phyloP scores from a whole-genome alignment of 371 early-diverging fungal genomes.

The Massospora cicadina region DNA sequence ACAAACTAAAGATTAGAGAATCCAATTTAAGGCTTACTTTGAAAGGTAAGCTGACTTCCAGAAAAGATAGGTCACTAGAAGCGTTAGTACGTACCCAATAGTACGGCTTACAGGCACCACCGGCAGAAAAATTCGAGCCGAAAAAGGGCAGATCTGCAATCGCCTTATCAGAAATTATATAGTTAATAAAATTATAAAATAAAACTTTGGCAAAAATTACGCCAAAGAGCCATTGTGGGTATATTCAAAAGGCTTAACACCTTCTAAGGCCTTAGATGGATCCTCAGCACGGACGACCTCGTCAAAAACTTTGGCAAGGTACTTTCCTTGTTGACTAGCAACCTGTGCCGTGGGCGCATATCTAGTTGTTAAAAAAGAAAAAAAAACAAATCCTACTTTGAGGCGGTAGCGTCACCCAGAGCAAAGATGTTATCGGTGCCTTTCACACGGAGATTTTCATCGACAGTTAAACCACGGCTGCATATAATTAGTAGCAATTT shows the following conservation, averaged over 20 bases:
- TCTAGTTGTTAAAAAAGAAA: conserved; percentile 8
- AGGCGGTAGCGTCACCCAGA: conserved; percentile 74
- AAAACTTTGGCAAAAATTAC: conserved; percentile 18
- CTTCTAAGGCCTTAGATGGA: conserved; percentile 19
- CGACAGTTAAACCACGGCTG: conserved; percentile 60
- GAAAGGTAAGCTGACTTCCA: conserved; percentile 54
- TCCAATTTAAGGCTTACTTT: conserved; percentile 15
- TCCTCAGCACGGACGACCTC: conserved; percentile 27
- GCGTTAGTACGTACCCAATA: background rate
- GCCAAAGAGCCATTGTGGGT: conserved; percentile 72
- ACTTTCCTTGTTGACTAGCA: conserved; percentile 76
- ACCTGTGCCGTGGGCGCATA: conserved; percentile 88
- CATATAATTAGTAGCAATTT: background rate
- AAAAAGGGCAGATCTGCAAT: conserved; percentile 74
- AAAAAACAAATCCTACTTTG: conserved; percentile 24
- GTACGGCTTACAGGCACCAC: conserved; percentile 31
- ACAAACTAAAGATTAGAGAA: conserved; percentile 23
- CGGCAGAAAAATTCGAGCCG: conserved; percentile 43
- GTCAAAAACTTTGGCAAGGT: conserved; percentile 55
- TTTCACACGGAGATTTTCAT: conserved; percentile 59
- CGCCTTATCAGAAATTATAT: conserved; percentile 76
- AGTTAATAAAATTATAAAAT: conserved; percentile 18
- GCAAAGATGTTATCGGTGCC: conserved; percentile 62
- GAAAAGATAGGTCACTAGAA: conserved; percentile 46
- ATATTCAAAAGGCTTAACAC: conserved; percentile 55